These are phyloP conservation scores for Eucalyptus melliodora DNA, from an alignment of 345 rosid species.

Conservation along the genomic window DNA sequence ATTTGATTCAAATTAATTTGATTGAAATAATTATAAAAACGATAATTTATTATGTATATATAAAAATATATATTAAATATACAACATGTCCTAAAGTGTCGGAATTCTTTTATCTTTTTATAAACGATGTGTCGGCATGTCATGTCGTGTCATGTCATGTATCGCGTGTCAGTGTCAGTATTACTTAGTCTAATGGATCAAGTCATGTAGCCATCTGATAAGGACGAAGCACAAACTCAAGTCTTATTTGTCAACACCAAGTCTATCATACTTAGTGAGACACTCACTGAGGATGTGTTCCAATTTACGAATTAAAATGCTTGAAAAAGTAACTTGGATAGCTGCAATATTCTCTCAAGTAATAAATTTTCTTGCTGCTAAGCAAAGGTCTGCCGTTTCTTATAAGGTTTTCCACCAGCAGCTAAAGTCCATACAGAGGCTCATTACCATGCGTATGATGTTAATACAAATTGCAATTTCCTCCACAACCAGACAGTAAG, in stretches of 20 bases:
- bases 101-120: too few species aligned
- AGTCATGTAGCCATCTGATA: not conserved
- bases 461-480: not conserved
- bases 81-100: rapidly evolving
- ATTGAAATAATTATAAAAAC: too few species aligned
- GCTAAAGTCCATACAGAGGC: not conserved
- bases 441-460: not conserved
- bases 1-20: too few species aligned
- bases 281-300: not conserved
- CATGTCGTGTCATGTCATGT: rapidly evolving
- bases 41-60: too few species aligned
- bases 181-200: not conserved
- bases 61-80: too few species aligned
- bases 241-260: not conserved
- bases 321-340: not conserved
- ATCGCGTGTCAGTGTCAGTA: rapidly evolving
- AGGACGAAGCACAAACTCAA: not conserved
- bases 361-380: not conserved
- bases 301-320: not conserved
- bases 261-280: not conserved
- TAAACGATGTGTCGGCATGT: too few species aligned
- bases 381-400: not conserved
- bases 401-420: not conserved
- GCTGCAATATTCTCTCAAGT: not conserved
- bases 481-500: not conserved